Base-by-base conservation (phyloP, 1,284 basidiomycete species). In the Tilletia horrida region DNA sequence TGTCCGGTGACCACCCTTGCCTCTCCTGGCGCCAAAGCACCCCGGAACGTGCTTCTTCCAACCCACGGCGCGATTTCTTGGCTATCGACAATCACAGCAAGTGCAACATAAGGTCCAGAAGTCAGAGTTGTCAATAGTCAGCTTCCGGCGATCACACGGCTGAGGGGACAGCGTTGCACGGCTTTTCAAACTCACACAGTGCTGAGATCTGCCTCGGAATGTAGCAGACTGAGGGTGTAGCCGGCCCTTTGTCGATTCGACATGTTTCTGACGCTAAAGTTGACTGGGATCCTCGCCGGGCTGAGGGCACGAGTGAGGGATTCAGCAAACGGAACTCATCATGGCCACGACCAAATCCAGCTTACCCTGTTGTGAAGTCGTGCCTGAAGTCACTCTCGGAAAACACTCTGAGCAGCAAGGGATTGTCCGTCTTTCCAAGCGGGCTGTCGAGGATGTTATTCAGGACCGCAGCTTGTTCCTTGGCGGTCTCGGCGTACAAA, bases 401-500 rank as follows among this genome's bases (percentile, higher is more conserved):
- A 16, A 27, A 27, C 3, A 68, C 21, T n/a, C 57, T 59, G 62
- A 72, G 43, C 21, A 64, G n/a, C n/a, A 72, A 25, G 11, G 69
- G 69, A 42, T 71, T 65, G 40, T 73, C 65, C 1, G 76, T 74
- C 2, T 4, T 13, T 3, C 52, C 64, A 0, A 81, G 61, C 8
- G 67, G 64, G 55, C 73, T 74, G 11, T 31, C 21, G 1, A 67
- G 44, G 1, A 81, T 50, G 35, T 70, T 70, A 1, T 45, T 23
- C n/a, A 74, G 65, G 23, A 78, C 27, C 11, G 62, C 67, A 11
- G 68, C 66, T 44, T 66, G 55, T 29, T 76, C 73, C 35, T 65
- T 64, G 0, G 68, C 64, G 40, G 78, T 77, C 65, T 77, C 67
- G 16, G 69, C 75, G 69, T 79, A 80, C 61, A 80, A 65, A 63